Conservation (phyloP, 164 flowering plant genomes). For the Cinnamomum micranthum region DNA sequence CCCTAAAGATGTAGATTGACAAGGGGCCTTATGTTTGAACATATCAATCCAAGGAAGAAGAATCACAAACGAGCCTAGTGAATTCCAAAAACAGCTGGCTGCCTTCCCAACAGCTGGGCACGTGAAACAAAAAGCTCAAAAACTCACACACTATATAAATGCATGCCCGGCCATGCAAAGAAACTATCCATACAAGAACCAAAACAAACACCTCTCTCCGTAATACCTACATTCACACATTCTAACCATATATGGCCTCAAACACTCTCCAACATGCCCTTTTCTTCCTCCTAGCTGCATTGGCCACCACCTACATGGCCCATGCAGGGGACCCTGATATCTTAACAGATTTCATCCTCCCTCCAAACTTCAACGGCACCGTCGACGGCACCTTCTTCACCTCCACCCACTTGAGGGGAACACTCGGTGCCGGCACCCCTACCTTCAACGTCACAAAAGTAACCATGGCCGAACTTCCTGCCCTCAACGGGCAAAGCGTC, state of each 20-base stretch:
- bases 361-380: not conserved
- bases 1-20: not conserved
- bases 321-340: slow-evolving; percentile 27
- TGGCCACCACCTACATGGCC: slow-evolving; percentile 5
- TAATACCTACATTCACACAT: not conserved
- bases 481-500: slow-evolving; percentile 31
- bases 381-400: slow-evolving; percentile 26
- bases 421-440: slow-evolving; percentile 2
- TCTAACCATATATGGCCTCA: not conserved
- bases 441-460: slow-evolving; percentile 24
- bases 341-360: slow-evolving; percentile 19
- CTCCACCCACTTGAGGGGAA: slow-evolving; percentile 18
- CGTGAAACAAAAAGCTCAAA: not conserved
- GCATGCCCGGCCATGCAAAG: not conserved
- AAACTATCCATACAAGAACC: not conserved
- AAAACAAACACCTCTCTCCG: not conserved
- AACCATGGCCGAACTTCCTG: slow-evolving; percentile 27
- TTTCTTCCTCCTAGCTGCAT: slow-evolving; percentile 12
- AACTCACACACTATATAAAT: not conserved
- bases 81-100: not conserved
- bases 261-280: not conserved
- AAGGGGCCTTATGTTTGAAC: not conserved
- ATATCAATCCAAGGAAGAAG: not conserved
- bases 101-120: not conserved
- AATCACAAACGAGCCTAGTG: not conserved